Percentiles rank a stretch among this genome's conserved stretches.
phyloP scores from a whole-genome alignment of 805 yeast species.

The Danielia oregonensis region DNA sequence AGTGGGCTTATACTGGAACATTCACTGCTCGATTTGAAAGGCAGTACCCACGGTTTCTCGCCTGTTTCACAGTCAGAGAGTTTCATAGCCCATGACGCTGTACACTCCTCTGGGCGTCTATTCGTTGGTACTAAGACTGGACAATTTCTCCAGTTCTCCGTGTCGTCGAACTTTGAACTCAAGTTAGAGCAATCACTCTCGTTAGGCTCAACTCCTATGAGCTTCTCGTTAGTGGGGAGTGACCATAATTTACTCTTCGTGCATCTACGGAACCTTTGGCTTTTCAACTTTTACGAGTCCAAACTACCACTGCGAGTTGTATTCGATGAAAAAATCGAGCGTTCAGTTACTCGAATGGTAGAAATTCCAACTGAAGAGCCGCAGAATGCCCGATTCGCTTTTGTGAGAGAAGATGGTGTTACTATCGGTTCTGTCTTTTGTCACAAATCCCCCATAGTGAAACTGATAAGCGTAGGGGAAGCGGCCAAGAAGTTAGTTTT shows the following conservation, averaged over 20 bases:
- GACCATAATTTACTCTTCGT: slow-evolving; percentile 23
- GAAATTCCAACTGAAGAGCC: slow-evolving; percentile 11
- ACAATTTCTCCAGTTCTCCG: slow-evolving; percentile 16
- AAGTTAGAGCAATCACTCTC: slow-evolving; percentile 16
- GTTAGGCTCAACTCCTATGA: slow-evolving; percentile 26
- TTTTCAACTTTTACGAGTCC: slow-evolving; percentile 26
- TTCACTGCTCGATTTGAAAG: background rate
- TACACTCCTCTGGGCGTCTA: slow-evolving; percentile 5
- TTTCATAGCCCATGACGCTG: slow-evolving; percentile 8
- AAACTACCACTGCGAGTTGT: slow-evolving; percentile 26
- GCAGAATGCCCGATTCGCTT: slow-evolving; percentile 13
- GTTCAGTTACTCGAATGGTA: slow-evolving; percentile 17
- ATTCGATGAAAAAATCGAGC: slow-evolving; percentile 35
- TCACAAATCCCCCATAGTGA: slow-evolving; percentile 21
- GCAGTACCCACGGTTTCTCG: too few relatives aligned
- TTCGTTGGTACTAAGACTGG: slow-evolving; percentile 36
- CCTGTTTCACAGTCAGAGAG: background rate
- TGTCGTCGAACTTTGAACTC: slow-evolving; percentile 3
- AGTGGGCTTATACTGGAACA: background rate
- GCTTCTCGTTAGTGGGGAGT: slow-evolving; percentile 10
- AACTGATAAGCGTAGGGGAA: slow-evolving; percentile 31
- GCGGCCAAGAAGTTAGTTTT: slow-evolving; percentile 29
- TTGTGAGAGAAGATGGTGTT: slow-evolving; percentile 37
- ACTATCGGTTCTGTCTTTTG: slow-evolving; percentile 23
- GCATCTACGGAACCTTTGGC: slow-evolving; percentile 28